These are phyloP conservation scores for Adansonia grandidieri DNA, from an alignment of 441 rosid genomes.

Conservation along the genomic window DNA sequence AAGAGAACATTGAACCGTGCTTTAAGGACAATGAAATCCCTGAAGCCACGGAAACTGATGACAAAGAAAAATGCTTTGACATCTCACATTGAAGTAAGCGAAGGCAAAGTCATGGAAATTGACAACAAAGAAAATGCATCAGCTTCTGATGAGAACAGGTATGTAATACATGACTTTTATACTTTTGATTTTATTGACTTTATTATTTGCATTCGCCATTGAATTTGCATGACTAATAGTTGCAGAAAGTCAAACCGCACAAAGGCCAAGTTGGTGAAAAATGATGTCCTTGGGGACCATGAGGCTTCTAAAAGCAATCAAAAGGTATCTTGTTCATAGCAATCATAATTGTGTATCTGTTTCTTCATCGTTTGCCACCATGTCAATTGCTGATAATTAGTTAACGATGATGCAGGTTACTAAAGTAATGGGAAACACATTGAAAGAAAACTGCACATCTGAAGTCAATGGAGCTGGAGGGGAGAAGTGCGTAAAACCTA, in stretches of 20 bases:
- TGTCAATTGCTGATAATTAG: slow-evolving; percentile 21
- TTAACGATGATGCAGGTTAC: slow-evolving; percentile 41
- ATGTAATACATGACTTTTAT: slow-evolving; percentile 12
- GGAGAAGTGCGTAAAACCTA: slow-evolving; percentile 62
- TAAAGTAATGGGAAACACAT: slow-evolving; percentile 40
- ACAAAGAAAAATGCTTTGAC: slow-evolving; percentile 38
- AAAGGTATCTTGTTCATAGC: slow-evolving; percentile 38
- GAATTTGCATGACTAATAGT: slow-evolving; percentile 20
- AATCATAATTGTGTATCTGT: not conserved
- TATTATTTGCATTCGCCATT: not conserved
- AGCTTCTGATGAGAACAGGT: slow-evolving; percentile 64
- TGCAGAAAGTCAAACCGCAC: slow-evolving; percentile 42
- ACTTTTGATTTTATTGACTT: not conserved
- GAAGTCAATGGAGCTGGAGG: slow-evolving; percentile 31
- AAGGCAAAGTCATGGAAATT: slow-evolving; percentile 28
- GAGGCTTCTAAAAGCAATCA: slow-evolving; percentile 37
- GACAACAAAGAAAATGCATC: slow-evolving; percentile 55
- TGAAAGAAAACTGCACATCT: slow-evolving; percentile 43
- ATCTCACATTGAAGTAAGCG: slow-evolving; percentile 17
- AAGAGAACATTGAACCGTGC: not conserved
- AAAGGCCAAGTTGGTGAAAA: slow-evolving; percentile 17
- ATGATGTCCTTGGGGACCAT: slow-evolving; percentile 35
- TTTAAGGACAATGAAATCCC: not conserved
- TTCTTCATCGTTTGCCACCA: not conserved
- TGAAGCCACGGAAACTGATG: slow-evolving; percentile 31